Percentiles rank a stretch among this genome's conserved stretches.
Conservation (phyloP, 2,329 filamentous ascomycete species). For the Neofusicoccum sp. region DNA sequence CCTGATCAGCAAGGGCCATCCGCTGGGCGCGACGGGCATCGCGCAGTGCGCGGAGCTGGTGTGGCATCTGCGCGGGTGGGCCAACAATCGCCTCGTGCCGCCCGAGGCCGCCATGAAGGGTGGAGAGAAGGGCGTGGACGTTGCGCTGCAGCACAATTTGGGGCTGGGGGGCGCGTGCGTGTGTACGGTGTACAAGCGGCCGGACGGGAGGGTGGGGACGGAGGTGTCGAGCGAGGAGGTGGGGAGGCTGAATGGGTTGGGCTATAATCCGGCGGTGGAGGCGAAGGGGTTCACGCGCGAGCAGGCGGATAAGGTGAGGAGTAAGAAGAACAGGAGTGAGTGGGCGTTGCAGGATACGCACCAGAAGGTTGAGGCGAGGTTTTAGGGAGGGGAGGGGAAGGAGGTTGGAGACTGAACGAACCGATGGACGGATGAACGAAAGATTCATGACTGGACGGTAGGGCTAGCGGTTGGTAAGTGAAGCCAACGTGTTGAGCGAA, state of each 20-base stretch:
- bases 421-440: too few species aligned
- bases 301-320: conserved; percentile 67
- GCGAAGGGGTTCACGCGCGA: conserved; percentile 82
- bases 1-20: conserved; percentile 93
- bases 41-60: conserved; percentile 93
- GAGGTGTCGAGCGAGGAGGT: conserved; percentile 63
- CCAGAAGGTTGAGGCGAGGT: conserved; percentile 70
- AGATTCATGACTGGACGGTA: too few species aligned
- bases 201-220: conserved; percentile 67
- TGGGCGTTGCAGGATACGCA: conserved; percentile 78
- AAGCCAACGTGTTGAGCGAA: too few species aligned
- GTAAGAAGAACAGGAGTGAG: conserved; percentile 63
- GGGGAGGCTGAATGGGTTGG: conserved; percentile 65
- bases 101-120: conserved; percentile 47
- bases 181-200: conserved; percentile 82
- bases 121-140: conserved; percentile 36
- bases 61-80: conserved; percentile 95
- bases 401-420: background rate
- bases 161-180: conserved; percentile 89
- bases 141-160: conserved; percentile 87
- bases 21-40: conserved; percentile 88
- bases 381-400: conserved; percentile 40
- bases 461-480: too few species aligned
- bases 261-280: conserved; percentile 88
- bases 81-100: conserved; percentile 76